Conservation (phyloP, 805 yeast species). For the Wickerhamiella galacta region DNA sequence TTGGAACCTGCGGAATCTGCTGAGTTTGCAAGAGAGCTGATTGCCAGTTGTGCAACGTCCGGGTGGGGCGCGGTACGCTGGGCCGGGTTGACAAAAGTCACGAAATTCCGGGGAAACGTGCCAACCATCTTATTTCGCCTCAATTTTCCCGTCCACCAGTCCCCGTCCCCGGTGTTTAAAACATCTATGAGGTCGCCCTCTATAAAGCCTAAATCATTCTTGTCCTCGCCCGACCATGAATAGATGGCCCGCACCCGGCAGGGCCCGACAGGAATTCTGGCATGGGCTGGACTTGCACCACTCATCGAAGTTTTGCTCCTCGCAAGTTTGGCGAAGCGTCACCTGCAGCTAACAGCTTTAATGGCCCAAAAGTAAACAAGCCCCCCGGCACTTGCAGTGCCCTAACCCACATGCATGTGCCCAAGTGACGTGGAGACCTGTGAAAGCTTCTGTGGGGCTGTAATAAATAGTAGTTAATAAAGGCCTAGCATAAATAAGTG, state of each 20-base stretch:
- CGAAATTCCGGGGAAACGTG: constrained; percentile 75
- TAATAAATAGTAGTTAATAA: too few species aligned
- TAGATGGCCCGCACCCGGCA: constrained; percentile 67
- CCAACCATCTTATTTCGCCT: constrained; percentile 72
- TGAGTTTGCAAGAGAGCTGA: not conserved
- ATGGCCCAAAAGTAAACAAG: too few species aligned
- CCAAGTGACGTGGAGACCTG: too few species aligned
- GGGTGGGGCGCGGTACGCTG: constrained; percentile 8
- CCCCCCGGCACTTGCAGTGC: too few species aligned
- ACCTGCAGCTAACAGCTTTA: too few species aligned
- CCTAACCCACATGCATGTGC: too few species aligned
- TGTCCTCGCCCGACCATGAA: constrained; percentile 89
- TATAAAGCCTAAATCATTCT: constrained; percentile 77
- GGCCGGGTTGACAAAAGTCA: constrained; percentile 30
- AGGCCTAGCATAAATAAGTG: too few species aligned
- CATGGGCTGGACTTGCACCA: too few species aligned
- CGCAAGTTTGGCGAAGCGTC: too few species aligned
- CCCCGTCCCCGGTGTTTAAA: constrained; percentile 61
- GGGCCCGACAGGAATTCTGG: constrained; percentile 26
- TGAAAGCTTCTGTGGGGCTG: too few species aligned
- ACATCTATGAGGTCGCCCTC: constrained; percentile 90
- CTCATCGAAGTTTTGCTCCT: too few species aligned
- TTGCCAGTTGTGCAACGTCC: constrained; percentile 2
- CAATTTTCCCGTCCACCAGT: constrained; percentile 81
- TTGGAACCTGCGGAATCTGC: constrained; percentile 3